phyloP scores from a whole-genome alignment of 805 yeast species.

The Yamadazyma phyllophila region DNA sequence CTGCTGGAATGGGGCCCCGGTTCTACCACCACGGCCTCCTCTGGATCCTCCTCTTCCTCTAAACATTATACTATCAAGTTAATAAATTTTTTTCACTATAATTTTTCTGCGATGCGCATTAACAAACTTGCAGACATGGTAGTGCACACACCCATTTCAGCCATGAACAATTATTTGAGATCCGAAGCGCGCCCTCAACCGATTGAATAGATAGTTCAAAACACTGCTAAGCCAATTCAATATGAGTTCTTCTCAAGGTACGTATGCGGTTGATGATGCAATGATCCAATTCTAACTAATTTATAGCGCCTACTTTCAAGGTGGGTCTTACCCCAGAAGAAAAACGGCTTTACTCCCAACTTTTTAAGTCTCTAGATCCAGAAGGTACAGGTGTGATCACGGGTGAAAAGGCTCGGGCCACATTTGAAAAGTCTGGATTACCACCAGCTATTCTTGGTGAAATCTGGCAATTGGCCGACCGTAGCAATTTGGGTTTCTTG shows the following conservation, averaged over 20 bases:
- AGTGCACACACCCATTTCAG: background rate
- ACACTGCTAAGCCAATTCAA: background rate
- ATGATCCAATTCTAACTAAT: background rate
- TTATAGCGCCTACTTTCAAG: slow-evolving; percentile 25
- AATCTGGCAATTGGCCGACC: slow-evolving; percentile 94
- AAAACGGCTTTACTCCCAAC: slow-evolving; percentile 64
- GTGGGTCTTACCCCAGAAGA: slow-evolving; percentile 71
- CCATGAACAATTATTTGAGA: background rate
- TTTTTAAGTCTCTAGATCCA: slow-evolving; percentile 77
- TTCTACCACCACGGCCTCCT: slow-evolving; percentile 59
- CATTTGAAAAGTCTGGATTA: slow-evolving; percentile 83
- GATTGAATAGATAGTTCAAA: too few species aligned
- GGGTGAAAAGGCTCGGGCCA: slow-evolving; percentile 79
- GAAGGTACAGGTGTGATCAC: slow-evolving; percentile 79
- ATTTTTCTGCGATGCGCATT: slow-evolving; percentile 9
- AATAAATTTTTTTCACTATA: slow-evolving; percentile 6
- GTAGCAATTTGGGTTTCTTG: slow-evolving; percentile 80
- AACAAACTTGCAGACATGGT: background rate
- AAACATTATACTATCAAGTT: slow-evolving; percentile 42
- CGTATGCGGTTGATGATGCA: background rate
- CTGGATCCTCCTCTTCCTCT: slow-evolving; percentile 73
- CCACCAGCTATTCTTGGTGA: slow-evolving; percentile 78
- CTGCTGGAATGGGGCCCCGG: slow-evolving; percentile 70
- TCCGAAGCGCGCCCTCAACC: background rate
- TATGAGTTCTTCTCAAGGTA: slow-evolving; percentile 8